Base-by-base conservation (phyloP, 140 eudicot species). In the Bidens hawaiensis region DNA sequence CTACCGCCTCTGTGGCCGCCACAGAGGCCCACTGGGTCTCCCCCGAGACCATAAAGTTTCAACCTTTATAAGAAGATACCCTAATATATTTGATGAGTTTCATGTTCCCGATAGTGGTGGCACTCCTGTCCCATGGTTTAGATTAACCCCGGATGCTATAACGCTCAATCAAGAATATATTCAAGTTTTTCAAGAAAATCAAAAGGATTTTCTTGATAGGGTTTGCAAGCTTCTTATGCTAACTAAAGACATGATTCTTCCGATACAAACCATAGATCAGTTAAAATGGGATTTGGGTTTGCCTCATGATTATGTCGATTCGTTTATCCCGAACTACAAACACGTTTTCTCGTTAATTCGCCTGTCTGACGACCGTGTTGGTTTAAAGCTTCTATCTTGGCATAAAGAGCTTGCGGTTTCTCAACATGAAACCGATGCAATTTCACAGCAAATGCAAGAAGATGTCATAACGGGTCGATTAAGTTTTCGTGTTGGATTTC, bases 201-300 rank as follows among this genome's bases (percentile, higher is more conserved):
- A 68, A 51, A 80, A 43, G 24, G 89, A 90, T 79, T 63, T 81
- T 56, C 62, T 83, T 31, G 63, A 67, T 64, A 82, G 94, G 78
- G 85, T 90, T 19, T 69, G 79, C 19, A 90, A 86, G 83, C 68
- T 90, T 48, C 90, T 90, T 57, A 83, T 90, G 97, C 84, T 90
- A 21, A 71, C 89, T n/a, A 77, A 67, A 36, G 63, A 70, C 33
- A 65, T 57, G 75, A 67, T 65, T 50, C 89, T 86, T 60, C 94
- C 97, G 22, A 56, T 90, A 43, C 79, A 79, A 42, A 86, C 90
- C 4, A 79, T 90, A 15, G 95, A 90, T 60, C 97, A 86, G 78
- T 71, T 90, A 60, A 78, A 81, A 69, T 90, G 97, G 97, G 97
- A 90, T 56, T 62, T 90, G 74, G 95, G 95, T 43, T 81, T 90